phyloP scores from a whole-genome alignment of 805 yeast species.

The Schwanniomyces occidentalis region DNA sequence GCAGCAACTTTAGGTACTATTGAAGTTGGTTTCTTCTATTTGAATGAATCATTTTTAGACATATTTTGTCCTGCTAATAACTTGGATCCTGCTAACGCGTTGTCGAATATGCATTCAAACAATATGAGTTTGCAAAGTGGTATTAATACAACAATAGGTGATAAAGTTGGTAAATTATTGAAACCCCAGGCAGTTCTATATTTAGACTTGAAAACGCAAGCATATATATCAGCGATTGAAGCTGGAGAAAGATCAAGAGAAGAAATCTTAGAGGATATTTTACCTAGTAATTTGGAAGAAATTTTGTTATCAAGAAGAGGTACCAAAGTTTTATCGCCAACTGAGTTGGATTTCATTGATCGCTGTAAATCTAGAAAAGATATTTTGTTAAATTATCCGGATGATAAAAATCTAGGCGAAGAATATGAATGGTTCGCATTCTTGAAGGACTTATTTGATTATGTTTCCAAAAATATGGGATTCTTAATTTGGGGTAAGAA shows the following conservation, averaged over 20 bases:
- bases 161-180: constrained; percentile 56
- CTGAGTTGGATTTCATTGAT: constrained; percentile 75
- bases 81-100: constrained; percentile 48
- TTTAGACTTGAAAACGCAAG: constrained; percentile 91
- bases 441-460: constrained; percentile 75
- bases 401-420: constrained; percentile 56
- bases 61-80: constrained; percentile 80
- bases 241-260: constrained; percentile 58
- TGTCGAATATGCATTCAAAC: constrained; percentile 33
- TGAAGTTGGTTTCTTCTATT: constrained; percentile 82
- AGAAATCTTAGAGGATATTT: constrained; percentile 71
- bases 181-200: constrained; percentile 80
- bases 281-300: constrained; percentile 64
- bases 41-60: constrained; percentile 81
- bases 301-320: constrained; percentile 38
- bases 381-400: constrained; percentile 48
- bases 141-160: constrained; percentile 35
- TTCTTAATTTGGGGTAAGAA: constrained; percentile 69
- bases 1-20: constrained; percentile 84
- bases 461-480: constrained; percentile 73
- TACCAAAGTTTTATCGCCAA: constrained; percentile 54
- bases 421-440: constrained; percentile 87
- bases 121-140: constrained; percentile 36
- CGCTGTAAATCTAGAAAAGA: constrained; percentile 74
- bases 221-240: constrained; percentile 84